Evolutionary conservation across 2,329 filamentous ascomycete species (phyloP), one percentile per base, ranked within the genome.

Genomic region (Thelonectria discophora): DNA sequence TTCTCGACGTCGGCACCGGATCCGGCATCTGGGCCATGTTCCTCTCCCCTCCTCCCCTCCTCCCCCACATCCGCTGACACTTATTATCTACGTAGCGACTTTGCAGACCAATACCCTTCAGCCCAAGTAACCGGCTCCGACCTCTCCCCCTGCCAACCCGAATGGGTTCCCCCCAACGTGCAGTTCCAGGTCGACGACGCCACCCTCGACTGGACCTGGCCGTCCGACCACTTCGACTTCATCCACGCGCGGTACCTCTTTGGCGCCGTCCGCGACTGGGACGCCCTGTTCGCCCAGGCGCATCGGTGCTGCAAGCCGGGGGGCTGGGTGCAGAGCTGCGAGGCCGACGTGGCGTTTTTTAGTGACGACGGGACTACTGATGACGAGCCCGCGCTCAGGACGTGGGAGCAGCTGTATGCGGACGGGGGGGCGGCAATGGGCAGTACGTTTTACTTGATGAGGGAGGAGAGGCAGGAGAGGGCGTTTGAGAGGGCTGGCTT

Each of bases 1-100:
- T 71, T n/a, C 65, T 70, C 10, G 68, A 70, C 43, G 65, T 70
- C 5, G 68, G 68, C 5, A 70, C 68, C 18, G 68, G 68, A 13
- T 70, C 68, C 42, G 68, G 68, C 37, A 63, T 63, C 37, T 63
- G 60, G 60, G 56, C 60, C 27, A 63, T 63, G 60, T 63, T 51
- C 18, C 21, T n/a, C 18, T 32, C 11, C 11, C 10, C 3, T 17
- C 3, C 24, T 13, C 15, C 24, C 5, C 8, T 11, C 11, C 34
- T 1, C 13, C 34, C 42, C n/a, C n/a, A n/a, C n/a, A n/a, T n/a
- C n/a, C n/a, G n/a, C n/a, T n/a, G n/a, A n/a, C n/a, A n/a, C n/a
- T n/a, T n/a, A n/a, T n/a, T n/a, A n/a, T n/a, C n/a, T n/a, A n/a
- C n/a, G n/a, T n/a, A 69, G 67, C 9, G 67, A 69, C 20, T 69